Conservation (phyloP, 2,329 filamentous ascomycete species). For the Exophiala sp. region DNA sequence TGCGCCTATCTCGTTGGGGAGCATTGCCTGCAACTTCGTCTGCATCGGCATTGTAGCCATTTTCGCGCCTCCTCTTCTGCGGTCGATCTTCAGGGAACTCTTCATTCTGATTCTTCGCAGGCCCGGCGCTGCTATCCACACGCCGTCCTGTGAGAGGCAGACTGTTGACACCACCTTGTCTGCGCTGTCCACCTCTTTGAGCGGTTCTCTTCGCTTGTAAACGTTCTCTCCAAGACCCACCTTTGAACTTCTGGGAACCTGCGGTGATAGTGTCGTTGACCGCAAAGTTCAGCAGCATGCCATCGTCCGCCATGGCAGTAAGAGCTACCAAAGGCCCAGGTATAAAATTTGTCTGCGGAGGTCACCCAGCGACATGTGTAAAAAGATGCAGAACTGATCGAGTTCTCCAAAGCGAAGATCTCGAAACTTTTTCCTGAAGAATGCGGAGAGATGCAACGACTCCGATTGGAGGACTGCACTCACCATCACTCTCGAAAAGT, state of each 20-base stretch:
- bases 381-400: background rate
- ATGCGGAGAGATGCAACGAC: slow-evolving; percentile 7
- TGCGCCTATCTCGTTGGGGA: background rate
- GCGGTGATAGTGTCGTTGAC: slow-evolving; percentile 64
- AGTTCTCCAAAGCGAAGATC: background rate
- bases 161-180: slow-evolving; percentile 11
- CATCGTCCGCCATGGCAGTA: slow-evolving; percentile 70
- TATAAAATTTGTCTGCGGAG: background rate
- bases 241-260: slow-evolving; percentile 65
- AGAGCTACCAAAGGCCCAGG: background rate
- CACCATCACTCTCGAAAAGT: background rate
- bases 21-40: slow-evolving; percentile 10
- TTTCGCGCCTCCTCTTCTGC: slow-evolving; percentile 40
- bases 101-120: slow-evolving; percentile 32
- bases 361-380: background rate
- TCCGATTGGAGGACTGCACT: slow-evolving; percentile 16
- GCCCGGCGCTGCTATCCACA: background rate
- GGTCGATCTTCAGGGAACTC: slow-evolving; percentile 32
- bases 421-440: slow-evolving; percentile 8
- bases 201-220: slow-evolving; percentile 71
- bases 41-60: slow-evolving; percentile 36
- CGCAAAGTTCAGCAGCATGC: slow-evolving; percentile 90
- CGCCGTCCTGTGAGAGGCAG: slow-evolving; percentile 9
- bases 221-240: slow-evolving; percentile 90
- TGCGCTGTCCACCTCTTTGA: slow-evolving; percentile 47